A percentile compares a stretch with the other conserved stretches of the same genome.
phyloP scores from a whole-genome alignment of 495 filamentous ascomycete genomes.

The Aspergillus biplanus region DNA sequence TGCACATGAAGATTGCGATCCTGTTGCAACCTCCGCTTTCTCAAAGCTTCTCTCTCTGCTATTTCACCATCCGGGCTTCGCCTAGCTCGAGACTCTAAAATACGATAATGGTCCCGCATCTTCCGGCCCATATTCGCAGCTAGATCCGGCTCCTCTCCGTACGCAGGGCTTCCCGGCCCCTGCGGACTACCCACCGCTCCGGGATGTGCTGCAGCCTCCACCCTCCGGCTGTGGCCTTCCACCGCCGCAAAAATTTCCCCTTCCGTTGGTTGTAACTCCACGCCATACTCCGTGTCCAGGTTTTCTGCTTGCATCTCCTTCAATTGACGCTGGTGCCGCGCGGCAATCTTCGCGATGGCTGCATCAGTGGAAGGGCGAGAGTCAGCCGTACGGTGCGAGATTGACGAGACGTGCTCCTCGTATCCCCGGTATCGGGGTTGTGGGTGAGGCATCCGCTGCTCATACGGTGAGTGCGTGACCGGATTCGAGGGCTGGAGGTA shows the following conservation, averaged over 20 bases:
- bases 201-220: constrained; percentile 43
- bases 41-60: constrained; percentile 34
- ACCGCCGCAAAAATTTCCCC: constrained; percentile 58
- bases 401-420: constrained; percentile 31
- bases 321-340: constrained; percentile 24
- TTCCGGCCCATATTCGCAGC: constrained; percentile 50
- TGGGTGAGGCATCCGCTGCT: constrained; percentile 44
- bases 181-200: constrained; percentile 36
- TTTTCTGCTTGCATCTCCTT: constrained; percentile 25
- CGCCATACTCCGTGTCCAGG: constrained; percentile 54
- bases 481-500: constrained; percentile 56
- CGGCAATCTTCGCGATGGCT: constrained; percentile 27
- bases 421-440: constrained; percentile 30
- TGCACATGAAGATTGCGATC: constrained; percentile 38
- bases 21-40: constrained; percentile 34
- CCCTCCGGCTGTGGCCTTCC: constrained; percentile 39
- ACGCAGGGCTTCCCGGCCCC: constrained; percentile 36
- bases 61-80: constrained; percentile 28
- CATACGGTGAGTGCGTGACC: constrained; percentile 48
- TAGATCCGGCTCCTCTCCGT: constrained; percentile 42
- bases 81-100: constrained; percentile 40
- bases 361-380: constrained; percentile 44
- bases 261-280: constrained; percentile 58
- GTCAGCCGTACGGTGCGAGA: constrained; percentile 41
- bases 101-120: constrained; percentile 46